Evolutionary conservation across 257 asterid genomes (phyloP), one percentile per base, ranked within the genome.

Genomic region (Paraleonurus japonicus): DNA sequence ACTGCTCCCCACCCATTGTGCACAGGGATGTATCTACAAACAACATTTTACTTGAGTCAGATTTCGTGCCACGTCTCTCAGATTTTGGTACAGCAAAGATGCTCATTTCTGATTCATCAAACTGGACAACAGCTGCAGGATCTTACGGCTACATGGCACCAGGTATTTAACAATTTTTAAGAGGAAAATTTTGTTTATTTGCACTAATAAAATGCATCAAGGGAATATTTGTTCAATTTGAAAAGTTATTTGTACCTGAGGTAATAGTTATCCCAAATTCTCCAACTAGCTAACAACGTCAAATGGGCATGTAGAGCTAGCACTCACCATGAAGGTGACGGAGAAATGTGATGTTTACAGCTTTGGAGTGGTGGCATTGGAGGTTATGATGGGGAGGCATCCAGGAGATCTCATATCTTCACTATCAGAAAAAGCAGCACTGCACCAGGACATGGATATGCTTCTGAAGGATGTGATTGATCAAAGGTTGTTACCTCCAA

Each of bases 111-210:
- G 87, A 87, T 64, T 75, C 94, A 48, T 89, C 97, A 22, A 83
- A 78, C 66, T 87, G 94, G 96, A 89, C 96, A 13, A 32, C 83
- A 35, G 83, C 85, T 20, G 96, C 95, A 8, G 99, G 99, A 54
- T 87, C 97, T 35, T 94, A 94, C 64, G 99, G 99, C 65, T 94
- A 91, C 76, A 91, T 94, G 96, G 97, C 98, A 64, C 99, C 99
- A 85, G 97, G n/a, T 30, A 30, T 30, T 30, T 4, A 30, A 30
- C 33, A 30, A 4, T 30, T 30, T 88, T n/a, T n/a, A n/a, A n/a
- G n/a, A n/a, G n/a, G n/a, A n/a, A n/a, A n/a, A n/a, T n/a, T n/a
- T n/a, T n/a, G n/a, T n/a, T n/a, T n/a, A n/a, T n/a, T n/a, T n/a
- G n/a, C n/a, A n/a, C n/a, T n/a, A n/a, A n/a, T n/a, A n/a, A n/a